phyloP scores from a whole-genome alignment of 1,284 basidiomycete genomes.

The Microbotryomycetes sp. region DNA sequence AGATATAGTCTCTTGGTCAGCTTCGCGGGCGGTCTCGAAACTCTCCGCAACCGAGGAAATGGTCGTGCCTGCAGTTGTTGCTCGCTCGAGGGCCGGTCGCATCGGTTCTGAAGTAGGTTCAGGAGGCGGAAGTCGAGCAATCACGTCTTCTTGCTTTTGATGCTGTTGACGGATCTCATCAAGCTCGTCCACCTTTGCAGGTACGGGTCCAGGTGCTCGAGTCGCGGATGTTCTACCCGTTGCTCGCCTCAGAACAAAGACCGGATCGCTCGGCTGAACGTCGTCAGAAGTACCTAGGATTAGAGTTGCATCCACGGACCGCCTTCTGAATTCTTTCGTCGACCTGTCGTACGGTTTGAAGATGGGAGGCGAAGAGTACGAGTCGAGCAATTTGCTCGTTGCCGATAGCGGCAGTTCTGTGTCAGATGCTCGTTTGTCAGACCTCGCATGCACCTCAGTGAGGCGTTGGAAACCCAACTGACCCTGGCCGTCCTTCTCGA shows the following conservation, averaged over 20 bases:
- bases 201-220: slow-evolving; percentile 17
- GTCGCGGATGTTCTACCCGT: slow-evolving; percentile 1
- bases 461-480: slow-evolving; percentile 39
- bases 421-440: neutral
- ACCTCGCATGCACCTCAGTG: neutral
- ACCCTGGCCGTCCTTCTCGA: slow-evolving; percentile 48
- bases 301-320: slow-evolving; percentile 73
- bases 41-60: neutral
- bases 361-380: slow-evolving; percentile 66
- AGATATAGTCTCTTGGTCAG: neutral
- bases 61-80: neutral
- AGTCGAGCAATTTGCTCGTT: slow-evolving; percentile 73
- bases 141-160: neutral
- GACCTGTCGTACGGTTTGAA: slow-evolving; percentile 58
- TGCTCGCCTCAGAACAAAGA: slow-evolving; percentile 60
- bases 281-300: slow-evolving; percentile 66
- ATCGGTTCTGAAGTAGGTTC: neutral
- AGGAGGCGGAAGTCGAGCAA: neutral
- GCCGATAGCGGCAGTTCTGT: slow-evolving; percentile 67
- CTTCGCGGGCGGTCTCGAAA: neutral
- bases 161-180: slow-evolving; percentile 18
- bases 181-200: slow-evolving; percentile 30
- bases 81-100: neutral
- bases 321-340: slow-evolving; percentile 62
- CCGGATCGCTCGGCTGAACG: slow-evolving; percentile 69